Percentiles rank a stretch among this genome's conserved stretches.
Conservation (phyloP, 169 alveolate genomes). For the Plasmodium billcollinsi region DNA sequence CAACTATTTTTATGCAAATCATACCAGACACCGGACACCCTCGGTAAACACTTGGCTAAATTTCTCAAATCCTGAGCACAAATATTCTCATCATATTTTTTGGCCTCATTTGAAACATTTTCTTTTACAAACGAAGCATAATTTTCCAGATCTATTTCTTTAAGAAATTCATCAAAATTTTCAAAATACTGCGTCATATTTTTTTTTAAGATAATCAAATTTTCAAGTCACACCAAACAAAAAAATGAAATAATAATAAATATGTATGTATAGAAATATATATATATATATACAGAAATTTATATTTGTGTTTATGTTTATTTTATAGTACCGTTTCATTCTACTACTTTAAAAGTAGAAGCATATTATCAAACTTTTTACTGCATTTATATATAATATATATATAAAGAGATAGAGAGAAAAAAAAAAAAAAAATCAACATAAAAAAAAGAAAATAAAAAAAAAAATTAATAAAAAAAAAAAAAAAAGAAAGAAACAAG, state of each 20-base stretch:
- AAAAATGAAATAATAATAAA: background rate
- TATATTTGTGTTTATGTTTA: too few species aligned
- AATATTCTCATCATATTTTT: constrained; percentile 37
- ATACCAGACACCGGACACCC: constrained; percentile 86
- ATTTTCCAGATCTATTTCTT: constrained; percentile 45
- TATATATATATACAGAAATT: background rate
- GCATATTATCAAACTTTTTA: too few species aligned
- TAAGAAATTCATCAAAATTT: constrained; percentile 45
- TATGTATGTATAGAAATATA: background rate
- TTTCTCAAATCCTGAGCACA: constrained; percentile 83
- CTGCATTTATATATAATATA: too few species aligned
- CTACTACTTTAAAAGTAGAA: too few species aligned
- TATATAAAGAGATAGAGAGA: too few species aligned
- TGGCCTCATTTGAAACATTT: constrained; percentile 36
- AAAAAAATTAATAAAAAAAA: background rate
- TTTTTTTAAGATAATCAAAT: background rate
- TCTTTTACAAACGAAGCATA: constrained; percentile 49
- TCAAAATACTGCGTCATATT: constrained; percentile 16
- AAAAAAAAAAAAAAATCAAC: too few species aligned
- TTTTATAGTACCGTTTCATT: too few species aligned
- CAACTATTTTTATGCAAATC: constrained; percentile 87
- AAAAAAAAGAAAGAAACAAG: background rate
- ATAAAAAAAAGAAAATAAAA: background rate
- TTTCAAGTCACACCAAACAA: background rate
- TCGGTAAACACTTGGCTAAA: constrained; percentile 84